Evolutionary conservation across 331 rosid species (phyloP).

Genomic region (Quercus tomentella): DNA sequence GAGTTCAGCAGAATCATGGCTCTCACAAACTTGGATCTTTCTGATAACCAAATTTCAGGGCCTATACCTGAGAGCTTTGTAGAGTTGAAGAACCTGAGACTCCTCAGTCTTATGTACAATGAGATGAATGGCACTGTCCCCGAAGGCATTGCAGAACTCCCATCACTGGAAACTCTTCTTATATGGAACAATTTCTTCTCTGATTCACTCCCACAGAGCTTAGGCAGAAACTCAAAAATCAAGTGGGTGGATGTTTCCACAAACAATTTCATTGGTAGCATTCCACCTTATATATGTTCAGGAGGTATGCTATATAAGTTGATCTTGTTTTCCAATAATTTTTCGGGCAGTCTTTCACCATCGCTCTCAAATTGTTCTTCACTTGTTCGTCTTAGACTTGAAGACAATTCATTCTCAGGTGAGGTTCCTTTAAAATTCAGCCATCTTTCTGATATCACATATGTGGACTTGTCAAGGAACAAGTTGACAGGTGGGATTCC

Average conservation of each 20-base stretch:
- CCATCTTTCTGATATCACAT: slow-evolving; percentile 56
- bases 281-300: slow-evolving; percentile 66
- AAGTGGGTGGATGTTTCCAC: slow-evolving; percentile 87
- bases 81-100: slow-evolving; percentile 57
- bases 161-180: slow-evolving; percentile 79
- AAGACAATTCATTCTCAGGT: slow-evolving; percentile 75
- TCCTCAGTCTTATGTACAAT: slow-evolving; percentile 81
- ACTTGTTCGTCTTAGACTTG: slow-evolving; percentile 89
- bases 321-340: slow-evolving; percentile 82
- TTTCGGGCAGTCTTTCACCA: slow-evolving; percentile 55
- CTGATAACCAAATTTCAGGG: slow-evolving; percentile 77
- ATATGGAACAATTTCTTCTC: slow-evolving; percentile 76
- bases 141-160: slow-evolving; percentile 60
- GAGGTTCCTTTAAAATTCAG: slow-evolving; percentile 60
- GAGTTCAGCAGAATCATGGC: slow-evolving; percentile 52
- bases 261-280: slow-evolving; percentile 59
- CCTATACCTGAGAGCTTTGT: slow-evolving; percentile 73
- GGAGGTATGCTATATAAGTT: slow-evolving; percentile 56
- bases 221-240: slow-evolving; percentile 77
- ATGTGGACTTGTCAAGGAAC: slow-evolving; percentile 73
- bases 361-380: slow-evolving; percentile 80
- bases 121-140: slow-evolving; percentile 80
- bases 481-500: slow-evolving; percentile 83
- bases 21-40: slow-evolving; percentile 72
- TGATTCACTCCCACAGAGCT: slow-evolving; percentile 63